Evolutionary conservation across 148 eudicot species (phyloP), one percentile per base, ranked within the genome.

Genomic region (Salicornia ramosissima): DNA sequence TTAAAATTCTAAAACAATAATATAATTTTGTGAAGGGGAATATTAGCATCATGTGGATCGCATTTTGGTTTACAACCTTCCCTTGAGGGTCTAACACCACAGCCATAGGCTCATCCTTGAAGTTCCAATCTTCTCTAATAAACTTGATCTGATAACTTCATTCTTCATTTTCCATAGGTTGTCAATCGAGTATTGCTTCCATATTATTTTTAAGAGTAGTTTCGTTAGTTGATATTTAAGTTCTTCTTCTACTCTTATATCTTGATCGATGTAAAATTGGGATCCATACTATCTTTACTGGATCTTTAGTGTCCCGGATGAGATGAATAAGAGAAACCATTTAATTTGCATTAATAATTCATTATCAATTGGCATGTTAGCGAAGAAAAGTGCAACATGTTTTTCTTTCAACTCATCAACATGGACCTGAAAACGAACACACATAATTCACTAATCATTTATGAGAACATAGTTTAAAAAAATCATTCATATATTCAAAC

Each of bases 41-140:
- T 15, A 82, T 79, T 74, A 70, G 63, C 75, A 82, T 45, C 85
- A 82, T 79, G 55, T 70, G 82, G 8, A 76, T 50, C 5, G 85
- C 80, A 68, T 82, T 76, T 8, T 55, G 72, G 68, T 70, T 73
- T 28, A 77, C 25, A 14, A 72, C 72, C 45, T 56, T 67, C 1
- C 80, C 78, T 18, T 54, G 71, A 40, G 76, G 72, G 52, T 77
- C 80, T 30, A 82, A 16, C 60, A 71, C 72, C 40, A 82, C 82
- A 29, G 79, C 60, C n/a, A 67, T 67, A 10, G 82, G 80, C 64
- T 46, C 68, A 10, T 46, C 64, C 62, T 22, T 71, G 71, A 73
- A 82, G 28, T 68, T 36, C 80, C 80, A 76, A 10, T 46, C 64
- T 11, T 62, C 59, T 51, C 24, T 49, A 4, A 66, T 29, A 26